Evolutionary conservation across 257 asterid genomes (phyloP), one percentile per base, ranked within the genome.

Genomic region (Rauvolfia tetraphylla): DNA sequence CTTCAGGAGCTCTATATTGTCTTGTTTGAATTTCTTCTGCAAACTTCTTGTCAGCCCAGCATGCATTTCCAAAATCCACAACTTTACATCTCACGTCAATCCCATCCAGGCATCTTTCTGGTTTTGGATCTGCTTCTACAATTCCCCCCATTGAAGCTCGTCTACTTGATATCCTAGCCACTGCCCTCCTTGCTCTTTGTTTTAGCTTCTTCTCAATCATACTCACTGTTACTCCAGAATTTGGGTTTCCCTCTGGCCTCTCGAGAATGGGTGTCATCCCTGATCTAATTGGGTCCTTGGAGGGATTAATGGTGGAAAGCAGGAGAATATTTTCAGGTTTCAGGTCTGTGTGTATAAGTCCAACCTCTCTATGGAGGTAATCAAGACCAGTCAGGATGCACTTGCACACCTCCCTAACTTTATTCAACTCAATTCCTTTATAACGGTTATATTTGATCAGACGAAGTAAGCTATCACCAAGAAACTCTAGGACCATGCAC

Each of bases 1-100:
- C 97, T 84, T 95, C 99, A 69, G 99, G 99, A 79, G 98, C 96
- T 89, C 99, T 88, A 79, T 95, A 95, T 74, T 95, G 99, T 77
- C 99, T 88, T 66, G 99, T 95, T 85, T 95, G 99, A 79, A 95
- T 90, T 87, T 95, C 99, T 69, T 88, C 95, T 51, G 98, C 91
- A 61, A 95, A 85, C 74, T 86, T 94, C 82, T 83, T 86, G 77
- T 93, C 92, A 5, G 87, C 93, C 99, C 98, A 95, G 84, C 98
- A 91, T 25, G 98, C 99, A 88, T 88, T 93, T 85, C 99, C 99
- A 70, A 95, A 95, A 87, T 95, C 99, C 76, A 95, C 99, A 81
- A 95, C 87, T 85, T 93, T 95, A 73, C 99, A 95, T 79, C 86
- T 86, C 84, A 95, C 56, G 75, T 87, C 97, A 73, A 95, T 89